Conservation (phyloP, 768 basidiomycete genomes). For the Clavulina sp. region DNA sequence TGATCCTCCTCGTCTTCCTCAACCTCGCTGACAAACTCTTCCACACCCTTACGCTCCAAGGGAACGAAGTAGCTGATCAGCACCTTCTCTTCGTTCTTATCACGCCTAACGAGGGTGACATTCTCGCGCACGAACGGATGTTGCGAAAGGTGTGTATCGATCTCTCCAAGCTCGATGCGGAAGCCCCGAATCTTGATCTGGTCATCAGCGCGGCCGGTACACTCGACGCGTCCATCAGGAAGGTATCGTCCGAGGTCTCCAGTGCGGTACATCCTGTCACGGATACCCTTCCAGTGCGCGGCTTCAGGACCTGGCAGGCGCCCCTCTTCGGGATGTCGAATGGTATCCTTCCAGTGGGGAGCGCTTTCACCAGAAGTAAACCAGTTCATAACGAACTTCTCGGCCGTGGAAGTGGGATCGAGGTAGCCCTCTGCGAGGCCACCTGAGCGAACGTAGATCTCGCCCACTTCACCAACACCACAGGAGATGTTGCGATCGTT, state of each 20-base stretch:
- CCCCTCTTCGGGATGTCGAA: conserved; percentile 38
- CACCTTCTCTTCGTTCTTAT: conserved; percentile 99
- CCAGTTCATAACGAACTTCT: conserved; percentile 95
- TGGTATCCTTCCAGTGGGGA: conserved; percentile 46
- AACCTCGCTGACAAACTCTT: conserved; percentile 35
- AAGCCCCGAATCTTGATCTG: conserved; percentile 99
- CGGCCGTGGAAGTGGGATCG: conserved; percentile 59
- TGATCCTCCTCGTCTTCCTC: conserved; percentile 36
- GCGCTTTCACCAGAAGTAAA: conserved; percentile 32
- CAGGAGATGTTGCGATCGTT: conserved; percentile 70
- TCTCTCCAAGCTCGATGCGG: conserved; percentile 94
- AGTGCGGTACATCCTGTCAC: conserved; percentile 94
- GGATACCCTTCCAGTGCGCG: conserved; percentile 80
- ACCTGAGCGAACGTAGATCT: conserved; percentile 94
- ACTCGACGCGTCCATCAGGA: conserved; percentile 86
- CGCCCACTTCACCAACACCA: conserved; percentile 90
- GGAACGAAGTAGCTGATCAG: conserved; percentile 96
- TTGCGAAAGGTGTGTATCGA: conserved; percentile 87
- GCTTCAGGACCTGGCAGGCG: conserved; percentile 49
- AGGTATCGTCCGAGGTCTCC: conserved; percentile 92
- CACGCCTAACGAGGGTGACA: conserved; percentile 86
- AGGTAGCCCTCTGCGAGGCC: conserved; percentile 92
- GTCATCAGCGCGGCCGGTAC: conserved; percentile 92
- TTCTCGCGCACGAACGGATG: conserved; percentile 94
- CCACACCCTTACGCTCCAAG: conserved; percentile 45